Evolutionary conservation across 768 basidiomycete genomes (phyloP), one percentile per base, ranked within the genome.

Genomic region (Lentinula edodes): DNA sequence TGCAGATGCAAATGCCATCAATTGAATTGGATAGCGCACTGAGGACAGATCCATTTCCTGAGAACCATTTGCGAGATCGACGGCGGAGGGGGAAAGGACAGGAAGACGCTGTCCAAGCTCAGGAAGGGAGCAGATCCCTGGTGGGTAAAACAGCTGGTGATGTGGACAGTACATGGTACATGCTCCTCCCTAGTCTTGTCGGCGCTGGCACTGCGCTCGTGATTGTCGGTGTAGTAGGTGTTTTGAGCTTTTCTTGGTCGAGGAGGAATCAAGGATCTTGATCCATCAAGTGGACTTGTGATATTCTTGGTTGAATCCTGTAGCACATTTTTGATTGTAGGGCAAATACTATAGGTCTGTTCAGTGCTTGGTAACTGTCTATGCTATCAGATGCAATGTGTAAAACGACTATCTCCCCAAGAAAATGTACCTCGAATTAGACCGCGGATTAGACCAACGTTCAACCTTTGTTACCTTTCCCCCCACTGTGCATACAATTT

Each of bases 141-240:
- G 74, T 77, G 41, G 77, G 75, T 39, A 71, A 78, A 48, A 80
- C 80, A 61, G 68, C 80, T 54, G 83, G 84, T 20, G 85, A 87
- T 39, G 76, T 87, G 42, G 89, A 91, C 60, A 83, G 78, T 71
- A 80, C 89, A 23, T 93, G 91, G 91, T 92, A 90, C 66, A 66
- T 92, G 53, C 89, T 90, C 62, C 75, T 93, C 43, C 91, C 91
- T 3, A 86, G 89, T 28, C 71, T 93, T 64, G 85, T 93, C 6
- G 91, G 91, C 8, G 91, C 90, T 28, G 91, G 90, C n/a, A 91
- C 90, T 20, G 91, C 91, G 48, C 69, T 93, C 60, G 78, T 91
- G 46, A 88, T 91, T 20, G 86, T 90, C 20, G 88, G 89, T 0
- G 86, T 90, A 39, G 86, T 92, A 20, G 89, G 90, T 2, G 88